Conservation (phyloP, 331 rosid genomes). For the Ulmus americana region DNA sequence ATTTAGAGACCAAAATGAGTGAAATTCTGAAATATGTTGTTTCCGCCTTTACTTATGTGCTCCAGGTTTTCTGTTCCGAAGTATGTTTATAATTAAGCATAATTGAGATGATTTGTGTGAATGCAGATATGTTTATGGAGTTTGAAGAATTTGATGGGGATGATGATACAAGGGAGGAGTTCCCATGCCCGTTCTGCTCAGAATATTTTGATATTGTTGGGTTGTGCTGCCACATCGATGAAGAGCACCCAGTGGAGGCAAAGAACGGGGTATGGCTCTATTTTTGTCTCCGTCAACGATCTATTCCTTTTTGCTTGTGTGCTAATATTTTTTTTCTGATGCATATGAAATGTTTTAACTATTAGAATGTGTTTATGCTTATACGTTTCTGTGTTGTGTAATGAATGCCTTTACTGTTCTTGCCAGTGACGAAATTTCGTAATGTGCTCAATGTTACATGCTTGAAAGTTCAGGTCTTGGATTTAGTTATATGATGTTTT, state of each 20-base stretch:
- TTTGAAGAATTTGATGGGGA: constrained; percentile 83
- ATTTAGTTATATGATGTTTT: neutral
- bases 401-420: neutral
- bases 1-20: neutral
- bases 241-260: constrained; percentile 87
- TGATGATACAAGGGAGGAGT: constrained; percentile 83
- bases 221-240: constrained; percentile 93
- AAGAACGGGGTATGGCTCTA: constrained; percentile 69
- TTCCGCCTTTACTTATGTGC: neutral
- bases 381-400: constrained; percentile 4
- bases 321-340: constrained; percentile 4
- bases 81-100: neutral
- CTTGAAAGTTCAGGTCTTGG: neutral
- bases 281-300: constrained; percentile 4
- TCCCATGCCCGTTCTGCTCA: constrained; percentile 85
- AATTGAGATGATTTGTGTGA: constrained; percentile 19
- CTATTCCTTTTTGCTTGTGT: neutral
- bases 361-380: constrained; percentile 1
- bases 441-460: neutral
- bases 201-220: constrained; percentile 90
- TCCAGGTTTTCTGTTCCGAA: neutral
- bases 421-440: neutral
- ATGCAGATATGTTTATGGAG: constrained; percentile 81
- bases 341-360: neutral
- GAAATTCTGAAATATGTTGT: neutral